These are phyloP conservation scores for Cicer yamashitae DNA, from an alignment of 306 rosid genomes.

Conservation along the genomic window DNA sequence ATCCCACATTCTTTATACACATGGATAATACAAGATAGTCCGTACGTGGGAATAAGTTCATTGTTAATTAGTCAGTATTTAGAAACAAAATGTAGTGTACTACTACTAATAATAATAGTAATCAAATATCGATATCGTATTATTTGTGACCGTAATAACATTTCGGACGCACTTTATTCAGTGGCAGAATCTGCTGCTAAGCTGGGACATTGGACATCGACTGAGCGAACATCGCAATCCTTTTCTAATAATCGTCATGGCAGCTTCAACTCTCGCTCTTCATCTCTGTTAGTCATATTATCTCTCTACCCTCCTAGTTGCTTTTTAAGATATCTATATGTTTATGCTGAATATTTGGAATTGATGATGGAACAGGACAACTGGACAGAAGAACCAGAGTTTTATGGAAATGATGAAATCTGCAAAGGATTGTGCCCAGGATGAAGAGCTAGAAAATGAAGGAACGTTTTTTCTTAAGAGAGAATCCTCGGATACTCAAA, in stretches of 20 bases:
- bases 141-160: conserved; percentile 35
- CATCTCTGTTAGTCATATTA: conserved; percentile 75
- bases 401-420: conserved; percentile 90
- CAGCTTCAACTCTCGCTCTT: conserved; percentile 73
- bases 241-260: conserved; percentile 70
- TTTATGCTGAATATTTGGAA: conserved; percentile 36
- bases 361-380: conserved; percentile 62
- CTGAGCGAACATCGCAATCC: conserved; percentile 76
- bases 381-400: conserved; percentile 76
- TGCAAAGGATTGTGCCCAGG: conserved; percentile 64
- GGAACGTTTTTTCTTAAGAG: conserved; percentile 72
- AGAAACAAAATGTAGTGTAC: background rate
- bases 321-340: conserved; percentile 18
- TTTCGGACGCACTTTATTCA: conserved; percentile 12
- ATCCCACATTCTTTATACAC: background rate
- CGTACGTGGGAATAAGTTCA: conserved; percentile 20
- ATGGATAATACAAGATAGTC: background rate
- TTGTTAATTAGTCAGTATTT: background rate
- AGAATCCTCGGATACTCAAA: conserved; percentile 59
- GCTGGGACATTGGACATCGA: conserved; percentile 68
- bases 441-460: conserved; percentile 72
- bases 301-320: conserved; percentile 34
- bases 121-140: background rate
- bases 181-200: conserved; percentile 57
- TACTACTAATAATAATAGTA: background rate